phyloP scores from a whole-genome alignment of 768 basidiomycete species.

The Chalciporus sphaerocephalus region DNA sequence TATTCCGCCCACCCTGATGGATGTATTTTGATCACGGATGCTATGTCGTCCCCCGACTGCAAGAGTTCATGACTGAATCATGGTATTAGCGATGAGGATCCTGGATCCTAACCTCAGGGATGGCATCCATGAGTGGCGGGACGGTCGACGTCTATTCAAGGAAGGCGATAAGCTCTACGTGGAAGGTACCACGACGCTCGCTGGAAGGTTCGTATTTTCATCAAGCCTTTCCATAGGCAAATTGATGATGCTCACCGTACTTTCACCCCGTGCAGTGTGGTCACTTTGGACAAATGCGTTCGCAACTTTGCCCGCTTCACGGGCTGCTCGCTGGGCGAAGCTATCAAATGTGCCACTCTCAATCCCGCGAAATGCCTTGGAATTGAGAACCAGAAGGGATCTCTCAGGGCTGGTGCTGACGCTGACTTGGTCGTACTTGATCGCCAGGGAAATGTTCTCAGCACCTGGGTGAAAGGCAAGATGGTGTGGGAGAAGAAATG shows the following conservation, averaged over 20 bases:
- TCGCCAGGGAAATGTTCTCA: slow-evolving; percentile 56
- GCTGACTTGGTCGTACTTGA: slow-evolving; percentile 82
- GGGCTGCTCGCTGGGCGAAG: slow-evolving; percentile 75
- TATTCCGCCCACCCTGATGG: slow-evolving; percentile 81
- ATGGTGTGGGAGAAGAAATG: slow-evolving; percentile 55
- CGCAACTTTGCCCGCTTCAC: slow-evolving; percentile 83
- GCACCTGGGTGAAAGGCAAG: slow-evolving; percentile 75
- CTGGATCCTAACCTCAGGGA: slow-evolving; percentile 81
- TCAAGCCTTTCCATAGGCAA: neutral
- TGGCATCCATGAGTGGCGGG: slow-evolving; percentile 85
- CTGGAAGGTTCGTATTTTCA: slow-evolving; percentile 61
- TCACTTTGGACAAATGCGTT: slow-evolving; percentile 80
- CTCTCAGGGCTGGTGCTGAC: slow-evolving; percentile 75
- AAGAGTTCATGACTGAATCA: neutral
- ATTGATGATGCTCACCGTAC: neutral
- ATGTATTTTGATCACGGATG: slow-evolving; percentile 87
- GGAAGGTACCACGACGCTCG: slow-evolving; percentile 82
- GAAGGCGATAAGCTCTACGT: slow-evolving; percentile 76
- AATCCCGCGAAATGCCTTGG: slow-evolving; percentile 83
- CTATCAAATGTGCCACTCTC: slow-evolving; percentile 80
- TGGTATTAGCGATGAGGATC: slow-evolving; percentile 67
- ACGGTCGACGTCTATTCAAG: slow-evolving; percentile 75
- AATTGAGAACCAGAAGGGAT: slow-evolving; percentile 76
- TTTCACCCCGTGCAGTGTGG: slow-evolving; percentile 50
- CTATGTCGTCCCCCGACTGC: slow-evolving; percentile 36